Evolutionary conservation across 2,329 filamentous ascomycete genomes (phyloP).

Genomic region (Stemphylium beticola): DNA sequence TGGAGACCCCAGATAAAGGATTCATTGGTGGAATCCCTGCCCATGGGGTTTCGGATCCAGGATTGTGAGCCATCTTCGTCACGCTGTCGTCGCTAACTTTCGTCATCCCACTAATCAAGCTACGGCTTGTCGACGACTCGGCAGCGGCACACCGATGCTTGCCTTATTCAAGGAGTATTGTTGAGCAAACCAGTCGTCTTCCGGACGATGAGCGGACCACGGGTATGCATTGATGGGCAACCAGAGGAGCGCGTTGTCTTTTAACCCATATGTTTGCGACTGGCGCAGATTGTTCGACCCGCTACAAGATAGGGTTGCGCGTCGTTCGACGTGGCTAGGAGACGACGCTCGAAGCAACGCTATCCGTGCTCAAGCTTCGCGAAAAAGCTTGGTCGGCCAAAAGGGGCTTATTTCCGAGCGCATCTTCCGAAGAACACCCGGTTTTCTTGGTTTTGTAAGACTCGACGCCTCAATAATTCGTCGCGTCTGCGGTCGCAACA

Average conservation of each 20-base stretch:
- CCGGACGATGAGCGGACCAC: not conserved
- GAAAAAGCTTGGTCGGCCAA: constrained; percentile 15
- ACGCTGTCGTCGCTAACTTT: constrained; percentile 14
- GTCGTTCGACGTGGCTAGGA: not conserved
- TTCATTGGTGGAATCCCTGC: constrained; percentile 8
- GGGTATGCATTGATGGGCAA: not conserved
- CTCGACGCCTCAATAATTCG: too few relatives aligned
- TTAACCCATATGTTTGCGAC: not conserved
- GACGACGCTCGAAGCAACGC: constrained; percentile 2
- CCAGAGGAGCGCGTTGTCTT: not conserved
- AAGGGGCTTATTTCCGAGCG: not conserved
- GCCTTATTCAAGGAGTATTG: not conserved
- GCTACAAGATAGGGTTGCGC: too few relatives aligned
- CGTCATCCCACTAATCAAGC: constrained; percentile 5
- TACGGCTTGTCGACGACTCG: constrained; percentile 8
- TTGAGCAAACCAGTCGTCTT: not conserved
- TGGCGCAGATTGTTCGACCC: not conserved
- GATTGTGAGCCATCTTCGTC: constrained; percentile 10
- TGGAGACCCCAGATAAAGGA: constrained; percentile 27
- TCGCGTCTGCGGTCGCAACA: too few relatives aligned
- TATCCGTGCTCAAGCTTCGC: constrained; percentile 14
- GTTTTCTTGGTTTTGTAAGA: not conserved
- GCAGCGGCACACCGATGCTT: constrained; percentile 13
- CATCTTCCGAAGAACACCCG: not conserved
- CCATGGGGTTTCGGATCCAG: constrained; percentile 16